Evolutionary conservation across 1,284 basidiomycete genomes (phyloP).

Genomic region (Ganoderma sinense): DNA sequence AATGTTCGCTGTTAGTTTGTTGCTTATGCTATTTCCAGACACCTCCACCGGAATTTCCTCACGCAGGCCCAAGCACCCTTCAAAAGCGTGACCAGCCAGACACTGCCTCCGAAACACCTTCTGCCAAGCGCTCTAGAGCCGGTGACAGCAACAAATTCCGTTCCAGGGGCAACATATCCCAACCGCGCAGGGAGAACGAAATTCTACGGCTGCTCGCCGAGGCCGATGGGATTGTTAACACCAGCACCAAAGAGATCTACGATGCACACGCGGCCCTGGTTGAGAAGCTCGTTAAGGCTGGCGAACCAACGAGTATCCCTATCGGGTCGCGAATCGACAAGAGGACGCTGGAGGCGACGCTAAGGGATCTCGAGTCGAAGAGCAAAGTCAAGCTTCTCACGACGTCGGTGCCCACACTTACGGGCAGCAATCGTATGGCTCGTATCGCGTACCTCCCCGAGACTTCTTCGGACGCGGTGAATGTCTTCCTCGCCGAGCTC

Average conservation of each 20-base stretch:
- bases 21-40: conserved; percentile 13
- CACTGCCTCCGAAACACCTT: conserved; percentile 24
- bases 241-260: conserved; percentile 71
- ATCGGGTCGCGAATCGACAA: conserved; percentile 76
- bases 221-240: conserved; percentile 69
- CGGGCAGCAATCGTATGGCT: conserved; percentile 59
- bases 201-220: conserved; percentile 67
- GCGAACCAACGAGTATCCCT: conserved; percentile 72
- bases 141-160: conserved; percentile 33
- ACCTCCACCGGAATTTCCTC: conserved; percentile 16
- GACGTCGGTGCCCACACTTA: conserved; percentile 60
- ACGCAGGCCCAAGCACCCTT: conserved; percentile 12
- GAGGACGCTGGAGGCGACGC: conserved; percentile 67
- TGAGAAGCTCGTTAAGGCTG: conserved; percentile 57
- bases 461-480: conserved; percentile 56
- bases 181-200: conserved; percentile 81
- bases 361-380: conserved; percentile 65
- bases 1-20: not conserved
- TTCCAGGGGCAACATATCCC: conserved; percentile 69
- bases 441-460: conserved; percentile 69
- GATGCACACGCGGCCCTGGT: conserved; percentile 69
- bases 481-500: conserved; percentile 60
- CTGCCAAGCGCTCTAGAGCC: conserved; percentile 36
- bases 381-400: conserved; percentile 72
- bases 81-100: conserved; percentile 25